Percentiles rank a stretch among this genome's conserved stretches.
phyloP scores from a whole-genome alignment of 2,329 filamentous ascomycete species.

The Coniochaeta sp. region DNA sequence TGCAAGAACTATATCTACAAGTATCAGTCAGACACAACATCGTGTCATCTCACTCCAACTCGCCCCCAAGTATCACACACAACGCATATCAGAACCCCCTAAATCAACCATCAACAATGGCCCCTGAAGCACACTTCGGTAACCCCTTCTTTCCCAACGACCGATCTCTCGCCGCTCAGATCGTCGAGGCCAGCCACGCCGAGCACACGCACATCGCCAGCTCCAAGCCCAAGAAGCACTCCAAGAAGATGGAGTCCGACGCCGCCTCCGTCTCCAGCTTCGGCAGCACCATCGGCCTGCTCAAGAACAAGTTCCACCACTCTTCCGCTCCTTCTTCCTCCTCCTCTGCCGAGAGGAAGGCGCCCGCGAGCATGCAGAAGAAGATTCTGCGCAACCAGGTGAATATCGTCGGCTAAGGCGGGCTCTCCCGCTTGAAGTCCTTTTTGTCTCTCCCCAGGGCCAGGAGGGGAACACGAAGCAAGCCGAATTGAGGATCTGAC shows the following conservation, averaged over 20 bases:
- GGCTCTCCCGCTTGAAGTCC: not conserved
- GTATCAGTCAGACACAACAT: not conserved
- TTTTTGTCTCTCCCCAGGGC: not conserved
- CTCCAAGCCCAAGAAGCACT: not conserved
- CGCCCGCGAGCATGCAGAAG: not conserved
- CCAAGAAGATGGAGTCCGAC: slow-evolving; percentile 9
- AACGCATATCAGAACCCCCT: not conserved
- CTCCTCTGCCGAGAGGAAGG: slow-evolving; percentile 2
- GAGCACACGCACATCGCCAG: slow-evolving; percentile 2
- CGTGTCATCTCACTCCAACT: not conserved
- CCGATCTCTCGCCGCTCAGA: not conserved
- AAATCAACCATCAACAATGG: not conserved
- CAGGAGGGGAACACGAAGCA: not conserved
- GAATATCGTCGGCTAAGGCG: slow-evolving; percentile 2
- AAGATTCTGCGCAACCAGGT: slow-evolving; percentile 6
- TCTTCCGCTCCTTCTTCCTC: not conserved
- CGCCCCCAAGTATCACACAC: not conserved
- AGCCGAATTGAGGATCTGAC: not conserved
- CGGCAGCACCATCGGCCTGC: slow-evolving; percentile 12
- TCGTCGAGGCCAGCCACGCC: slow-evolving; percentile 1
- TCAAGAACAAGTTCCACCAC: slow-evolving; percentile 13
- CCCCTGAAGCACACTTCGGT: not conserved
- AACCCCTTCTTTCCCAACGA: slow-evolving; percentile 4
- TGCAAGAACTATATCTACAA: not conserved
- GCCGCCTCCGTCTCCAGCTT: slow-evolving; percentile 17